Base-by-base conservation (phyloP, 495 filamentous ascomycete species). In the Penicillium steckii region DNA sequence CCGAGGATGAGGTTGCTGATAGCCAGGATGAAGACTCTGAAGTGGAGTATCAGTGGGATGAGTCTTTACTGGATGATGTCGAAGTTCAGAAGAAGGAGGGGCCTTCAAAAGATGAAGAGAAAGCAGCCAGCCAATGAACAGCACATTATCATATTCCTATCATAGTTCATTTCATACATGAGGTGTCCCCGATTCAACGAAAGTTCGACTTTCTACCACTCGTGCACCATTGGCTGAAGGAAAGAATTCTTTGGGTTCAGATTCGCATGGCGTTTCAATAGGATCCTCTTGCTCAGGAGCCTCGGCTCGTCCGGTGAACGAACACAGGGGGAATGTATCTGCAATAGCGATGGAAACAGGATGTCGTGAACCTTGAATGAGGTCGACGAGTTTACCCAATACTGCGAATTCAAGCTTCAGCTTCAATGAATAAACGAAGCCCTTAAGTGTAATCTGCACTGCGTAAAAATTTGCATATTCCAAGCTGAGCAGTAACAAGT, bases 381-480 rank as follows among this genome's bases (percentile, higher is more conserved):
- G 56, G 50, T 72, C 63, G 21, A 74, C 65, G 52, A 84, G 62
- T 13, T 74, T 73, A 45, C 83, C 80, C 24, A 86, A 73, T 40
- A 86, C 79, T 10, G 75, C 77, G 48, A 83, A 81, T 61, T 87
- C 84, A 12, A 84, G 68, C 61, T 85, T 85, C 29, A 87, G 66
- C 59, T 87, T 87, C 47, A 86, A 67, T 67, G 83, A 85, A 66
- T 85, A 86, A 3, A 84, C 61, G 52, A 79, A 73, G 4, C 71
- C 76, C 64, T 85, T 85, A 33, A 81, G 66, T 2, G 73, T 76
- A 15, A 77, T 80, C 56, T 85, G 76, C 27, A 82, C 67, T 3
- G 76, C 70, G 55, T 80, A 84, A n/a, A 71, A 58, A 48, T 70
- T 69, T 6, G 76, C 65, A 55, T 77, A 81, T 50, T 86, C 78